A percentile compares a stretch with the other conserved stretches of the same genome.
Conservation (phyloP, 2,329 filamentous ascomycete genomes). For the Aspergillus pseudonomiae region DNA sequence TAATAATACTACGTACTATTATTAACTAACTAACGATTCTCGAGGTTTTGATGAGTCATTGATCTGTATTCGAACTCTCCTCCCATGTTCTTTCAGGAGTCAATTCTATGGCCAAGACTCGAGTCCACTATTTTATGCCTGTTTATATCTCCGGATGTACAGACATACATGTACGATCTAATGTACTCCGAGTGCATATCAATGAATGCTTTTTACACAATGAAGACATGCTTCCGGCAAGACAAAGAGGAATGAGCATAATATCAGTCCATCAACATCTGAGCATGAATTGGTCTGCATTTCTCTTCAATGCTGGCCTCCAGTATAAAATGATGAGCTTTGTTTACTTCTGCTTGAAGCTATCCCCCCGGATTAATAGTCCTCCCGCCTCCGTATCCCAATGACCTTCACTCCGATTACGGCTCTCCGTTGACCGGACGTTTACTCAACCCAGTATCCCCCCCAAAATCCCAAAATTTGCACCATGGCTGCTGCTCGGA, state of each 20-base stretch:
- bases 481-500: constrained; percentile 57
- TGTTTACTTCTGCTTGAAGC: not conserved
- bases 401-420: constrained; percentile 33
- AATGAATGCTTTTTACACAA: not conserved
- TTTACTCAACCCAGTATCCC: constrained; percentile 10
- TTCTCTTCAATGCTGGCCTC: not conserved
- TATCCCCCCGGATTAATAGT: constrained; percentile 1
- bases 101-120: not conserved
- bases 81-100: not conserved
- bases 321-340: no score
- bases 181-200: not conserved
- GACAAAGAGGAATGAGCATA: not conserved
- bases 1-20: not conserved
- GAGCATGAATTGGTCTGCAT: not conserved
- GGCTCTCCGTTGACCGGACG: constrained; percentile 21
- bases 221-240: not conserved
- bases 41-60: no score
- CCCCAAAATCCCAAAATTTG: constrained; percentile 12
- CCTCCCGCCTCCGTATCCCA: constrained; percentile 22
- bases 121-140: not conserved
- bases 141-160: not conserved
- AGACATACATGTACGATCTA: not conserved
- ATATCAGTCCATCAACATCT: not conserved
- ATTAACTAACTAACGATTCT: not conserved
- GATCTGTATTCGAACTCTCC: not conserved